phyloP scores from a whole-genome alignment of 2,329 filamentous ascomycete genomes.

The Calonectria naviculata region DNA sequence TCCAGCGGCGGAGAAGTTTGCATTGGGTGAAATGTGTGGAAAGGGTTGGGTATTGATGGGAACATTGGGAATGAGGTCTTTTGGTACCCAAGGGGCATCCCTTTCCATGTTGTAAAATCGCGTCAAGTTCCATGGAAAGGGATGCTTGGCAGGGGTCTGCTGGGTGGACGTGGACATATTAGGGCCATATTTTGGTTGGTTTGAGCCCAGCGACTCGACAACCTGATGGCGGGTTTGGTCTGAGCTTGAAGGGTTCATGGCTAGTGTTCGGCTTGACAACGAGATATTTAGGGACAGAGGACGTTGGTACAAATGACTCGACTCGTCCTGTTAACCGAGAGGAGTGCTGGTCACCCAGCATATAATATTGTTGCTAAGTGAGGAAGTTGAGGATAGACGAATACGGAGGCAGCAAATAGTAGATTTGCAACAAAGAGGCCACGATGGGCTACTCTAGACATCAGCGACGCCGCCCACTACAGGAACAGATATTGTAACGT shows the following conservation, averaged over 20 bases:
- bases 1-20: constrained; percentile 19
- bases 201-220: constrained; percentile 6
- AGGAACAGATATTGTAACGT: neutral
- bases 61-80: constrained; percentile 40
- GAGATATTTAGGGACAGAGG: neutral
- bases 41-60: constrained; percentile 40
- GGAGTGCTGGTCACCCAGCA: neutral
- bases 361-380: neutral
- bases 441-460: neutral
- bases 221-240: neutral
- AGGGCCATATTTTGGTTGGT: constrained; percentile 8
- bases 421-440: neutral
- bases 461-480: constrained; percentile 9
- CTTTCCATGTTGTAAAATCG: constrained; percentile 50
- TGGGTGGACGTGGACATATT: neutral
- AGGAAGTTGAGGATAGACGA: neutral
- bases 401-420: neutral
- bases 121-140: constrained; percentile 37
- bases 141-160: constrained; percentile 19
- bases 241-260: constrained; percentile 17
- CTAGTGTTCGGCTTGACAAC: neutral
- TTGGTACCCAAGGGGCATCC: constrained; percentile 58
- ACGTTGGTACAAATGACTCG: neutral
- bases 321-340: constrained; percentile 18
- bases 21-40: constrained; percentile 26